Percentiles rank a stretch among this genome's conserved stretches.
Evolutionary conservation across 371 early-diverging fungal species (phyloP).

Genomic region (Actinomortierella wolfii): DNA sequence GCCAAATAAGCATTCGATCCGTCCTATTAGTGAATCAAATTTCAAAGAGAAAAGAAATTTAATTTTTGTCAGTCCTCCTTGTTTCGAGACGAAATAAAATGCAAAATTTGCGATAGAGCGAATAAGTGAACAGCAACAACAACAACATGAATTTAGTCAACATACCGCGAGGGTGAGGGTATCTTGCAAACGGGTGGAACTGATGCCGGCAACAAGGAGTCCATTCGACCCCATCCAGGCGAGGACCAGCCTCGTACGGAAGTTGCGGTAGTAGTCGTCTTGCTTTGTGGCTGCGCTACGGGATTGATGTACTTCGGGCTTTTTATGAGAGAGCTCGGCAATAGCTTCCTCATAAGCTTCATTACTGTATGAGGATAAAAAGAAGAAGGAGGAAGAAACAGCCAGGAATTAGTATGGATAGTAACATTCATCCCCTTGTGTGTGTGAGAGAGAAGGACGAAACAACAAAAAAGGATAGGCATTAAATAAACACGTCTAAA

Average conservation of each 20-base stretch:
- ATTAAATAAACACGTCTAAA: background rate
- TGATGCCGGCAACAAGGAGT: slow-evolving; percentile 72
- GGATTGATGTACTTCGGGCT: slow-evolving; percentile 57
- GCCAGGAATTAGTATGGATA: background rate
- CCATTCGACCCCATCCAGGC: slow-evolving; percentile 88
- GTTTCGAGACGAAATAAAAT: background rate
- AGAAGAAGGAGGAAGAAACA: background rate
- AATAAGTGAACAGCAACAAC: no score
- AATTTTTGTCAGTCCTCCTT: background rate
- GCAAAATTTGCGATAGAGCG: slow-evolving; percentile 3
- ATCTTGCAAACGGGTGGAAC: slow-evolving; percentile 54
- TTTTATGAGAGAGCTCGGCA: slow-evolving; percentile 52
- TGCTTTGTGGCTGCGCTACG: slow-evolving; percentile 78
- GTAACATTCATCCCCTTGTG: background rate
- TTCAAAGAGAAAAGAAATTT: background rate
- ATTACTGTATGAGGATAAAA: slow-evolving; percentile 43
- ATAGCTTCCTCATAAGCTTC: slow-evolving; percentile 74
- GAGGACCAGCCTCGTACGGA: slow-evolving; percentile 83
- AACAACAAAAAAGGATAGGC: background rate
- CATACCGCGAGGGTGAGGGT: slow-evolving; percentile 26
- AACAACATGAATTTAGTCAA: slow-evolving; percentile 1
- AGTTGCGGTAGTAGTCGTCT: slow-evolving; percentile 86
- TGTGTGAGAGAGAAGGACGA: background rate
- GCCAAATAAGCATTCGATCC: slow-evolving; percentile 72
- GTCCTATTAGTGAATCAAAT: slow-evolving; percentile 13